Percentiles rank a stretch among this genome's conserved stretches.
These are phyloP conservation scores for Xylariales sp. DNA, from an alignment of 2,329 filamentous ascomycete genomes.

Conservation along the genomic window DNA sequence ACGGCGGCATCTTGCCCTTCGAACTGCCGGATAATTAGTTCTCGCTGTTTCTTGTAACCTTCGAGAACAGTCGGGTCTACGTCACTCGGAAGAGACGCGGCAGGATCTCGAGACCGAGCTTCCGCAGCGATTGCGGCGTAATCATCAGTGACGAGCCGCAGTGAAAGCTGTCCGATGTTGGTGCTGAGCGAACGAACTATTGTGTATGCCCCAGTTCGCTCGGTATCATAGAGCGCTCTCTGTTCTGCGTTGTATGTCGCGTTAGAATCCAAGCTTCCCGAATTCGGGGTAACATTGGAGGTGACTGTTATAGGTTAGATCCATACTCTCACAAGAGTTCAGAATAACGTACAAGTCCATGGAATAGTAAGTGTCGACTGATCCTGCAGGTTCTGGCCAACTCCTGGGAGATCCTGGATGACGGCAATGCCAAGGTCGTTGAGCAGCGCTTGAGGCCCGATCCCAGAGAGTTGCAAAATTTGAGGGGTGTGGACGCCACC, in stretches of 20 bases:
- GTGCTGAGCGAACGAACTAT: constrained; percentile 34
- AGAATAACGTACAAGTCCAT: constrained; percentile 39
- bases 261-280: constrained; percentile 48
- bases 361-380: constrained; percentile 37
- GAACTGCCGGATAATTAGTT: constrained; percentile 48
- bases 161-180: constrained; percentile 43
- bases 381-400: constrained; percentile 61
- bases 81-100: constrained; percentile 49
- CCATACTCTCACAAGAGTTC: background rate
- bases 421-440: constrained; percentile 53
- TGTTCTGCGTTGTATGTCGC: constrained; percentile 51
- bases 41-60: constrained; percentile 54
- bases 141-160: constrained; percentile 50
- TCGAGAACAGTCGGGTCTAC: constrained; percentile 52
- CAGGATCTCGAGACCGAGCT: constrained; percentile 50
- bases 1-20: constrained; percentile 34
- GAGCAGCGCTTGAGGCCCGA: constrained; percentile 56
- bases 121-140: constrained; percentile 44
- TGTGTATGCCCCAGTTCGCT: constrained; percentile 31
- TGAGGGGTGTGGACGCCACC: constrained; percentile 57
- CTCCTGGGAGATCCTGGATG: constrained; percentile 59
- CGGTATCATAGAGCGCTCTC: constrained; percentile 47
- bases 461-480: constrained; percentile 62
- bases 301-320: constrained; percentile 37
- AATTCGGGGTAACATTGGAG: constrained; percentile 45